Base-by-base conservation (phyloP, 2,329 filamentous ascomycete species). In the Hymenoscyphus repandus region DNA sequence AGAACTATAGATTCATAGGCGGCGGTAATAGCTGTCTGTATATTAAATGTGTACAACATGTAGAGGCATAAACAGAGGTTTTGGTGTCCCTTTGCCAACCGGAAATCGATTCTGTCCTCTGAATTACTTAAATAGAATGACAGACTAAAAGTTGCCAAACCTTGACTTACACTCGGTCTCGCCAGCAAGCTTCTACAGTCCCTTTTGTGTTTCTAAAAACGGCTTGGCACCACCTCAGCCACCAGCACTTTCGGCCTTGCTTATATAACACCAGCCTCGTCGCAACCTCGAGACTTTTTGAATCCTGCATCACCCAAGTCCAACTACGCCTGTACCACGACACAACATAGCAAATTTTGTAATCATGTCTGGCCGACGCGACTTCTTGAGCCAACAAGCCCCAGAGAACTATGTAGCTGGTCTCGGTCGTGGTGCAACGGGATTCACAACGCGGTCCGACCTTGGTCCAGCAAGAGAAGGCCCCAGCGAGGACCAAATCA, bases 401-500 rank as follows among this genome's bases (percentile, higher is more conserved):
- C 87, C 87, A 11, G 87, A 90, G 63, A 92, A 91, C 70, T 92
- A 92, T 66, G 92, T 99, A 57, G 93, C 93, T 58, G 93, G 93
- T 80, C 84, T 99, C 57, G 93, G 93, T 72, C 88, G 95, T 78
- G 93, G 93, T 72, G 95, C 95, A 18, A 99, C 93, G 6, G 93
- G 95, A 54, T 99, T 99, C 74, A 97, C 93, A 13, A 99, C 93
- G 37, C 84, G 95, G 64, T 97, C 92, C 51, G 93, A 99, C 78
- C 77, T 99, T 51, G 93, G 95, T 51, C 93, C 95, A 45, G 92
- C 92, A 52, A 82, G 92, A 63, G 92, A 96, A 74, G 93, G 93
- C 13, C 93, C 93, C 44, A 96, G 88, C 54, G 92, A 96, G 64
- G 93, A 99, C 68, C 92, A 97, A 72, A 96, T 99, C 72, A 96